These are phyloP conservation scores for Auricularia sp. DNA, from an alignment of 768 basidiomycete genomes.

Conservation along the genomic window DNA sequence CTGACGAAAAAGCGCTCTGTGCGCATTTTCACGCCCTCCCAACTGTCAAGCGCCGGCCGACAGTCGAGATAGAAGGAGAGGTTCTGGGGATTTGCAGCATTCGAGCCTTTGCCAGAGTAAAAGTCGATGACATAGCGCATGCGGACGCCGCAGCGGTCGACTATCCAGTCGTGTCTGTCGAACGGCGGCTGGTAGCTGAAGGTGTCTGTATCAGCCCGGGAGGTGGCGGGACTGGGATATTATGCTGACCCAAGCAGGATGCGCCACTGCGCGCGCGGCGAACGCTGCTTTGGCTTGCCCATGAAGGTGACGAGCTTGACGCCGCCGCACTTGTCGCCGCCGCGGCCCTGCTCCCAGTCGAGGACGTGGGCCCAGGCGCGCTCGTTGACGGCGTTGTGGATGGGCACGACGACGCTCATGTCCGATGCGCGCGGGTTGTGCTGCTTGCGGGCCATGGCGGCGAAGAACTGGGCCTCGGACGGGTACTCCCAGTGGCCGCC, in stretches of 20 bases:
- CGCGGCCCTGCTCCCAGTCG: constrained; percentile 73
- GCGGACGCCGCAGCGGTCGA: constrained; percentile 84
- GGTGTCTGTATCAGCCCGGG: no score
- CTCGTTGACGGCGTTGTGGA: constrained; percentile 99
- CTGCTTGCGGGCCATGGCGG: constrained; percentile 93
- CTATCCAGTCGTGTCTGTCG: constrained; percentile 94
- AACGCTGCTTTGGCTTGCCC: constrained; percentile 73
- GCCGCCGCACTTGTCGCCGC: constrained; percentile 75
- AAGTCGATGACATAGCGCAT: constrained; percentile 97
- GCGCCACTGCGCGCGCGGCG: constrained; percentile 72
- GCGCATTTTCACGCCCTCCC: constrained; percentile 89
- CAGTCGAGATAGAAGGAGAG: constrained; percentile 91
- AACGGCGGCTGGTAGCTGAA: constrained; percentile 86
- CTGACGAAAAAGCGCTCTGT: constrained; percentile 43
- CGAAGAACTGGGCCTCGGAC: constrained; percentile 95
- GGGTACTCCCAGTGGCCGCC: constrained; percentile 93
- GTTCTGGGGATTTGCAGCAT: constrained; percentile 33
- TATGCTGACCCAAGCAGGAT: constrained; percentile 71
- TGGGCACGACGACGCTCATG: constrained; percentile 93
- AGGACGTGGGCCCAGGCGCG: constrained; percentile 77
- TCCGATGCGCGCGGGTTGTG: constrained; percentile 80
- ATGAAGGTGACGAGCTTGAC: constrained; percentile 82
- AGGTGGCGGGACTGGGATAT: no score
- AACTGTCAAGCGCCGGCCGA: constrained; percentile 86
- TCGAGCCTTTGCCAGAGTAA: constrained; percentile 66